phyloP scores from a whole-genome alignment of 2,329 filamentous ascomycete species.

The Fusarium tanahbumbuense region DNA sequence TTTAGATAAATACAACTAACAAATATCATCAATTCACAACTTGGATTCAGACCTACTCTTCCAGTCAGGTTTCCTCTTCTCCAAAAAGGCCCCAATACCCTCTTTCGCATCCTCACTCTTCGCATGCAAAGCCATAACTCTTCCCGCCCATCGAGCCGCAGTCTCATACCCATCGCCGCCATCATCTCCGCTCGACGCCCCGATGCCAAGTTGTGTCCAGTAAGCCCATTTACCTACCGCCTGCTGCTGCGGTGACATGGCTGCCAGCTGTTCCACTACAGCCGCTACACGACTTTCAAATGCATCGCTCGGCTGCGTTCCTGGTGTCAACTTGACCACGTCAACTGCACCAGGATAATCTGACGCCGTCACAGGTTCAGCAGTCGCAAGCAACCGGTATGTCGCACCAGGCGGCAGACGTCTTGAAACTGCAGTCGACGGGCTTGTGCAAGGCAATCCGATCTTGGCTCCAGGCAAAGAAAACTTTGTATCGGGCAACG shows the following conservation, averaged over 20 bases:
- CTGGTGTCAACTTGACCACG: slow-evolving; percentile 1
- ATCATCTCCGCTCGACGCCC: not conserved
- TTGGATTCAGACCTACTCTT: not conserved
- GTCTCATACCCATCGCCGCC: slow-evolving; percentile 39
- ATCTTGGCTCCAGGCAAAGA: slow-evolving; percentile 38
- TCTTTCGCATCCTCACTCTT: slow-evolving; percentile 42
- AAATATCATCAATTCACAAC: not conserved
- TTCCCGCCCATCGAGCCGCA: slow-evolving; percentile 38
- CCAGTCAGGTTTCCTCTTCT: slow-evolving; percentile 33
- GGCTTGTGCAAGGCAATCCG: slow-evolving; percentile 42
- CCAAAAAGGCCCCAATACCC: slow-evolving; percentile 40
- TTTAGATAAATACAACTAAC: not conserved
- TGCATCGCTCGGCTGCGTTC: not conserved
- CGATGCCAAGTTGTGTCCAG: slow-evolving; percentile 39
- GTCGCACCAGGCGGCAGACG: slow-evolving; percentile 24
- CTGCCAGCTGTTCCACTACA: slow-evolving; percentile 20
- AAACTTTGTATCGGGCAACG: slow-evolving; percentile 33
- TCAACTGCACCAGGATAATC: slow-evolving; percentile 36
- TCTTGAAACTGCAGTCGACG: slow-evolving; percentile 39
- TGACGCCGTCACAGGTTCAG: slow-evolving; percentile 26
- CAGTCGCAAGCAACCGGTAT: slow-evolving; percentile 37
- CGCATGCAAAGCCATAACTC: slow-evolving; percentile 43
- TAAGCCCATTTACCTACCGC: slow-evolving; percentile 44
- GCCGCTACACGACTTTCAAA: slow-evolving; percentile 28
- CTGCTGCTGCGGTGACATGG: slow-evolving; percentile 35